Evolutionary conservation across 2,329 filamentous ascomycete genomes (phyloP).

Genomic region (Curvularia sp.): DNA sequence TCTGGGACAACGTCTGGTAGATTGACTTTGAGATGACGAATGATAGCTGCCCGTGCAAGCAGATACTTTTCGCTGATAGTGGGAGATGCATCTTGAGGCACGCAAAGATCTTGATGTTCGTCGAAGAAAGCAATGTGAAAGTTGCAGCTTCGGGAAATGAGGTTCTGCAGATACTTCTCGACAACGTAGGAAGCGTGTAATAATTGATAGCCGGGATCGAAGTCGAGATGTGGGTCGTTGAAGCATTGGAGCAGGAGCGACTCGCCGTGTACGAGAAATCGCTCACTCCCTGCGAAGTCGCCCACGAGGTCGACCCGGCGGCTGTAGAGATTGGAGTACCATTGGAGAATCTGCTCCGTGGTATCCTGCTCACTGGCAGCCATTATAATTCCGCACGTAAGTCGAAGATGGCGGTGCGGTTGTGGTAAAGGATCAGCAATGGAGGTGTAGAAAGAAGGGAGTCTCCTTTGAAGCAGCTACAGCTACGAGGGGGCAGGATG

Average conservation of each 20-base stretch:
- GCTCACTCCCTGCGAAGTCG: constrained; percentile 76
- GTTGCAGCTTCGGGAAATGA: constrained; percentile 69
- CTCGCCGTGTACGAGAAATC: constrained; percentile 77
- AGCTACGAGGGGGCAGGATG: constrained; percentile 13
- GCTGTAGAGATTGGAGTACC: constrained; percentile 47
- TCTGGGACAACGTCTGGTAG: constrained; percentile 48
- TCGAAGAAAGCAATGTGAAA: constrained; percentile 76
- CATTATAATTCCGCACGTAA: constrained; percentile 24
- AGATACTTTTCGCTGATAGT: constrained; percentile 60
- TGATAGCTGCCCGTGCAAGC: constrained; percentile 68
- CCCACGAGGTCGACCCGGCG: constrained; percentile 64
- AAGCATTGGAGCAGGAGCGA: constrained; percentile 72
- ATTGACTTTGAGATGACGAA: constrained; percentile 65
- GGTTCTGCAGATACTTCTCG: constrained; percentile 68
- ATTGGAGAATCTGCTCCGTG: constrained; percentile 37
- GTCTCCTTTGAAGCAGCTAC: constrained; percentile 19
- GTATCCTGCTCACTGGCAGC: constrained; percentile 28
- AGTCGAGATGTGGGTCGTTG: constrained; percentile 68
- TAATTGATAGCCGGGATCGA: constrained; percentile 70
- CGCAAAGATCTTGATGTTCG: constrained; percentile 61
- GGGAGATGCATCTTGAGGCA: constrained; percentile 55
- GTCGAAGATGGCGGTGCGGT: constrained; percentile 1
- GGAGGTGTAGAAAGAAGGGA: constrained; percentile 16
- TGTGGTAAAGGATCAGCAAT: constrained; percentile 15
- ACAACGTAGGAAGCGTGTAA: constrained; percentile 74